Conservation (phyloP, 2,329 filamentous ascomycete species). For the Calonectria leucothoes region DNA sequence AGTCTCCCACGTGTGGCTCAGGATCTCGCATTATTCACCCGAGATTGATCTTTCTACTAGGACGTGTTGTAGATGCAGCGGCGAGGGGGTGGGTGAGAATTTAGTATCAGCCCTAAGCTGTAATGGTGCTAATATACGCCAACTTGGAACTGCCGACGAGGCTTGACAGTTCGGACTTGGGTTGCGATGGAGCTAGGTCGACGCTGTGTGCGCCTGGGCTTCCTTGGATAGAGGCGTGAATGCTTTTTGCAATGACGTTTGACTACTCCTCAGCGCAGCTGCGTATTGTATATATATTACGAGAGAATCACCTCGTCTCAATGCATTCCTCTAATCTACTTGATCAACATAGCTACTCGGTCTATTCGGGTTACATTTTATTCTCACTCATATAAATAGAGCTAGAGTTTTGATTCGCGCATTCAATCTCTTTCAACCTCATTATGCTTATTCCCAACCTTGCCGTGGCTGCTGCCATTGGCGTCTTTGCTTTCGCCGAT, state of each 20-base stretch:
- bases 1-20: neutral
- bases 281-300: slow-evolving; percentile 31
- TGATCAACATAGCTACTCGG: neutral
- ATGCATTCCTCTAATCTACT: neutral
- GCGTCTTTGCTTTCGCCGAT: slow-evolving; percentile 31
- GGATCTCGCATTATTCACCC: neutral
- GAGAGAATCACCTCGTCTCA: neutral
- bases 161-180: slow-evolving; percentile 10
- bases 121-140: too few species aligned
- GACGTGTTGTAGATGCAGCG: neutral
- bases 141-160: neutral
- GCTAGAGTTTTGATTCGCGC: too few species aligned
- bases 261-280: neutral
- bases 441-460: slow-evolving; percentile 30
- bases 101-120: neutral
- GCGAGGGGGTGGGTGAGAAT: neutral
- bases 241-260: neutral
- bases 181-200: neutral
- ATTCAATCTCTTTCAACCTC: neutral
- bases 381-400: neutral
- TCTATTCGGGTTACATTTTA: neutral
- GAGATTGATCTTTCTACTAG: neutral
- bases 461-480: slow-evolving; percentile 25
- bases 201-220: neutral
- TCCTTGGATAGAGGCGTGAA: neutral